A percentile compares a stretch with the other conserved stretches of the same genome.
phyloP scores from a whole-genome alignment of 78 protist species.

The Ministeria vibrans region DNA sequence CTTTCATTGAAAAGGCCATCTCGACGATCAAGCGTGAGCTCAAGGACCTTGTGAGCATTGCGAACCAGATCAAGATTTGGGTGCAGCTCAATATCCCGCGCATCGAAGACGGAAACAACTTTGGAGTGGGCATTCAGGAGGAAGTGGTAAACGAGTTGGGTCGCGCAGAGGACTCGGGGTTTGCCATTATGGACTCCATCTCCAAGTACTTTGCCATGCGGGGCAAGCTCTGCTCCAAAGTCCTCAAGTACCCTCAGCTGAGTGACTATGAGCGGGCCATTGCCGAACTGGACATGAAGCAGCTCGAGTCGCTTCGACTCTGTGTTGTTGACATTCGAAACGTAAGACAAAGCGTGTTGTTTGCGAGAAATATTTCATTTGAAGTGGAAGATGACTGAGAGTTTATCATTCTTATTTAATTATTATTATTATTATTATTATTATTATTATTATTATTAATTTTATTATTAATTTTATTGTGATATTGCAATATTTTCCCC shows the following conservation, averaged over 20 bases:
- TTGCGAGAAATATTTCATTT: too few relatives aligned
- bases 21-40: slow-evolving; percentile 28
- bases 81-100: slow-evolving; percentile 53
- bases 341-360: too few relatives aligned
- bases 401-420: too few relatives aligned
- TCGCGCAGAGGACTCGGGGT: slow-evolving; percentile 53
- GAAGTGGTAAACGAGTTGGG: slow-evolving; percentile 43
- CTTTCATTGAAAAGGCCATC: neutral
- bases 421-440: too few relatives aligned
- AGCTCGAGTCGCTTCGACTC: slow-evolving; percentile 25
- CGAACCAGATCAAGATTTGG: slow-evolving; percentile 47
- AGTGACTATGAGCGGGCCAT: slow-evolving; percentile 42
- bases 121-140: slow-evolving; percentile 56
- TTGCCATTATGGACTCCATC: slow-evolving; percentile 27
- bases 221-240: slow-evolving; percentile 47
- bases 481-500: neutral
- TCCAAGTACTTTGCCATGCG: slow-evolving; percentile 34
- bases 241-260: slow-evolving; percentile 50
- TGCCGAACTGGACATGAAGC: slow-evolving; percentile 55
- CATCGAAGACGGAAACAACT: slow-evolving; percentile 64
- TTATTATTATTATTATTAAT: too few relatives aligned
- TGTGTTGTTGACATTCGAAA: neutral
- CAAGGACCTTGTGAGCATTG: slow-evolving; percentile 3
- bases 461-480: too few relatives aligned
- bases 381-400: too few relatives aligned